Base-by-base conservation (phyloP, 2,329 filamentous ascomycete genomes). In the Raffaelea arxii region DNA sequence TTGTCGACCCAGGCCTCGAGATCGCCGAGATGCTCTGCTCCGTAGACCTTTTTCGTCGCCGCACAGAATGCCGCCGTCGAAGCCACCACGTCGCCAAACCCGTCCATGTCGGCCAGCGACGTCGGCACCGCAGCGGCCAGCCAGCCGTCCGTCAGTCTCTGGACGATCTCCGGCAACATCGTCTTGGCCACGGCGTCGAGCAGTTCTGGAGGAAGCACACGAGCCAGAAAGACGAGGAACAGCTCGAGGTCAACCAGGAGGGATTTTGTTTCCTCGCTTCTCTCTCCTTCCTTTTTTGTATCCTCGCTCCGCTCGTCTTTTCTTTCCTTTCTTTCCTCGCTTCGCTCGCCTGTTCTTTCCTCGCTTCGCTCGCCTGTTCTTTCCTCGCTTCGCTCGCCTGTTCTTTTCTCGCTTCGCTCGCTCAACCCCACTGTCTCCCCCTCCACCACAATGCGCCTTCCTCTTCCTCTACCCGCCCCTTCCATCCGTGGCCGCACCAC, bases 1-100 rank as follows among this genome's bases (percentile, higher is more conserved):
- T 83, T 81, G 36, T 82, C 77, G 0, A 87, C 81, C 91, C 92
- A 98, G 22, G 86, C 79, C 39, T 76, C 73, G 18, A 82, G 68
- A 7, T 68, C 64, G 30, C 78, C 71, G 7, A 97, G 65, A 1
- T 70, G 71, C 6, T 71, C 65, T n/a, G n/a, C n/a, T n/a, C n/a
- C n/a, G n/a, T n/a, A n/a, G n/a, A n/a, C n/a, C n/a, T n/a, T n/a
- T n/a, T n/a, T n/a, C n/a, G n/a, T n/a, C n/a, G n/a, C n/a, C n/a
- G n/a, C n/a, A 45, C 82, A 84, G 56, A 97, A 85, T 1, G 65
- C 62, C 23, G 71, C 68, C 0, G 87, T 78, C 37, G 76, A 69
- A 35, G 76, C 71, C n/a, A 94, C 74, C 6, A 81, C 75, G 2
- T 69, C 67, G 56, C 94, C 80, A 56, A 95, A 96, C 2, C 68